phyloP scores from a whole-genome alignment of 176 grass and related monocot species.

The Coix lacrymajobi region DNA sequence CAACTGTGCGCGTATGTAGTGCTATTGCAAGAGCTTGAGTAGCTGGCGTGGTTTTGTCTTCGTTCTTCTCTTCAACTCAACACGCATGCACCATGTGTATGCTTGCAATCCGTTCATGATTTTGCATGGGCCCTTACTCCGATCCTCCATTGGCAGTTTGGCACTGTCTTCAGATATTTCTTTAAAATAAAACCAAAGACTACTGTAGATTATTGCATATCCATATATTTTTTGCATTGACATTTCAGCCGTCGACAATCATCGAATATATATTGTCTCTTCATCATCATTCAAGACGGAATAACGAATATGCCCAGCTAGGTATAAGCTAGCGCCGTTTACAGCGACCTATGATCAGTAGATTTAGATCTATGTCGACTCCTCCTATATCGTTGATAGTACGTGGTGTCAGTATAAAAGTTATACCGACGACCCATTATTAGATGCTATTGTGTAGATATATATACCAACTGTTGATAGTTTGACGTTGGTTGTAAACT shows the following conservation, averaged over 20 bases:
- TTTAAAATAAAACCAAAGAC: not conserved
- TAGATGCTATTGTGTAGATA: too few species aligned
- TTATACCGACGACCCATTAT: too few species aligned
- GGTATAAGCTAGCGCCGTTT: too few species aligned
- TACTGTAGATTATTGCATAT: not conserved
- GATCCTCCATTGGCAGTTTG: not conserved
- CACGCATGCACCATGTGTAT: not conserved
- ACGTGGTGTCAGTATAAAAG: too few species aligned
- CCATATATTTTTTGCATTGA: not conserved
- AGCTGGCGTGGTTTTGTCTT: not conserved
- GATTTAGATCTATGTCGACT: too few species aligned
- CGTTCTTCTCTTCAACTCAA: not conserved
- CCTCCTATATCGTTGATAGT: too few species aligned
- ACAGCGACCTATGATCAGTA: too few species aligned
- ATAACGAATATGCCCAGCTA: too few species aligned
- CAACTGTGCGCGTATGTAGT: not conserved
- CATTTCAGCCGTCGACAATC: not conserved
- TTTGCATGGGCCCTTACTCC: not conserved
- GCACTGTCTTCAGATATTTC: not conserved
- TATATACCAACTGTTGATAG: too few species aligned
- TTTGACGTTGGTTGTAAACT: too few species aligned
- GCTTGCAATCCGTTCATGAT: not conserved
- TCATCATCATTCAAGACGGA: not conserved
- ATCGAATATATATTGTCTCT: not conserved
- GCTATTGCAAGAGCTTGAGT: not conserved